Conservation (phyloP, 73 alveolate genomes). For the Effrenium voratum region DNA sequence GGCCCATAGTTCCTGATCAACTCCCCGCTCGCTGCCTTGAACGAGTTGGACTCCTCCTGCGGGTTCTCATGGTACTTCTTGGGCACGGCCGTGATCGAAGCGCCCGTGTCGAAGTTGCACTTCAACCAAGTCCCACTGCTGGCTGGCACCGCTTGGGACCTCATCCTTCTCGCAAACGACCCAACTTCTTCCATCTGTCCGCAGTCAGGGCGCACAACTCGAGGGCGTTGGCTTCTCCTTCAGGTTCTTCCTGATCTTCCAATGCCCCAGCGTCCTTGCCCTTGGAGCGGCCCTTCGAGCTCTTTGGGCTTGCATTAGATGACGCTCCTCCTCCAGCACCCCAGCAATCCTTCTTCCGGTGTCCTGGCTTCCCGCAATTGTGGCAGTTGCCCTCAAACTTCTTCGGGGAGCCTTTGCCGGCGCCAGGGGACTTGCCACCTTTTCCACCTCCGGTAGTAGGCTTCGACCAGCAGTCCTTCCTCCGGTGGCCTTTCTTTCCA, state of each 20-base stretch:
- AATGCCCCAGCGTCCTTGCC: background rate
- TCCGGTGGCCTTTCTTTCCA: background rate
- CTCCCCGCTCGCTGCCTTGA: too few relatives aligned
- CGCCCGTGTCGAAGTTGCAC: constrained; percentile 44
- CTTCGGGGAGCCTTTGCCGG: background rate
- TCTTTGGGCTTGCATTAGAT: background rate
- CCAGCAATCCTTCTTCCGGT: background rate
- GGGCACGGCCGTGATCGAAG: too few relatives aligned
- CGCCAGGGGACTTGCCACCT: background rate
- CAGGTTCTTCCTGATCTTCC: background rate
- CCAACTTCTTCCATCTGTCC: background rate
- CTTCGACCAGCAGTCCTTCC: background rate
- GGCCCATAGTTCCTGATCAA: too few relatives aligned
- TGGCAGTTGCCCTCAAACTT: background rate
- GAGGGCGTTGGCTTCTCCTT: background rate
- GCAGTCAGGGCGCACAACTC: background rate
- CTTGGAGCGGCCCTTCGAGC: background rate
- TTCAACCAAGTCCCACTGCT: background rate
- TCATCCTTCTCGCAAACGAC: background rate
- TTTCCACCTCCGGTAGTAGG: background rate
- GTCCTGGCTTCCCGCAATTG: background rate
- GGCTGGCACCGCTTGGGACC: background rate
- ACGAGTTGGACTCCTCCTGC: too few relatives aligned
- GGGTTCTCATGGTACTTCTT: too few relatives aligned
- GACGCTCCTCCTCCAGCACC: background rate